phyloP scores from a whole-genome alignment of 441 rosid genomes.

The Melastoma candidum region DNA sequence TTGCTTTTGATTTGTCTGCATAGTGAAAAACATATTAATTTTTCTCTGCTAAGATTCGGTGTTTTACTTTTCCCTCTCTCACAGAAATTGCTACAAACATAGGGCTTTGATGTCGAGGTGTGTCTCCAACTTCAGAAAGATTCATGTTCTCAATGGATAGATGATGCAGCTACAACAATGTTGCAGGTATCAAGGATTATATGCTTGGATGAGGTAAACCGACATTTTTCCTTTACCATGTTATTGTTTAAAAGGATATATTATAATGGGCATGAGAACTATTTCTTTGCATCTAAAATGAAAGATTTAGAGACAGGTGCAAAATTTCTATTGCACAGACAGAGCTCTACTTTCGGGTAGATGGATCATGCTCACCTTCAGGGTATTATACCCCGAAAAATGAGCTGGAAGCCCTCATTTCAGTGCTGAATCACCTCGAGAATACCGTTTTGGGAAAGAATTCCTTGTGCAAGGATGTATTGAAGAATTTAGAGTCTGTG shows the following conservation, averaged over 20 bases:
- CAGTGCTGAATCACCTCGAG: conserved; percentile 33
- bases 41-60: background rate
- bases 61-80: conserved; percentile 4
- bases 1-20: background rate
- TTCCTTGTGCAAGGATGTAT: conserved; percentile 14
- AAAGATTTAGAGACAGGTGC: background rate
- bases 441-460: conserved; percentile 15
- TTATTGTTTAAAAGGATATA: background rate
- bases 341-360: conserved; percentile 69
- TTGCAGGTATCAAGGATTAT: conserved; percentile 57
- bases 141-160: conserved; percentile 27
- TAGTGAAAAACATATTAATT: conserved; percentile 1
- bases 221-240: background rate
- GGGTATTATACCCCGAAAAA: conserved; percentile 55
- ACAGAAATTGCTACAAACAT: conserved; percentile 48
- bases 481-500: conserved; percentile 33
- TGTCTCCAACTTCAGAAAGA: conserved; percentile 25
- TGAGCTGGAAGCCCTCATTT: conserved; percentile 69
- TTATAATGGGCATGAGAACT: background rate
- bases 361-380: conserved; percentile 21
- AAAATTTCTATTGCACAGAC: conserved; percentile 42
- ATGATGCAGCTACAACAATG: conserved; percentile 31
- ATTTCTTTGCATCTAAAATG: background rate
- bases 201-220: conserved; percentile 63
- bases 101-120: conserved; percentile 44